phyloP scores from a whole-genome alignment of 139 green algal genomes.

The Spirogloea muscicola region DNA sequence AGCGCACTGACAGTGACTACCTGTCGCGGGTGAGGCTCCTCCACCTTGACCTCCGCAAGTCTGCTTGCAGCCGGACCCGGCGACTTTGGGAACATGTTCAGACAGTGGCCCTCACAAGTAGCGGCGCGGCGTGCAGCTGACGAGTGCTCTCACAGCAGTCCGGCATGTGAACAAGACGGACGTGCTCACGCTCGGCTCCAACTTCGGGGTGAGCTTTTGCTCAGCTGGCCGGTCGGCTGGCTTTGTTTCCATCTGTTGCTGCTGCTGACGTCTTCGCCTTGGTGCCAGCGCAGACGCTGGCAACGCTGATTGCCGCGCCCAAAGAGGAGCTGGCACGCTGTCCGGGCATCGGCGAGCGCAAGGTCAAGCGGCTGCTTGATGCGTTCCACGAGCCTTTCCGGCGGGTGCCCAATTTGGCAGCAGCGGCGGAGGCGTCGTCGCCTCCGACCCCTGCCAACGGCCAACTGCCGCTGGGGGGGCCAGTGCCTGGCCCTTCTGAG shows the following conservation, averaged over 20 bases:
- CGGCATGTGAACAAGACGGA: slow-evolving; percentile 37
- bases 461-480: no score
- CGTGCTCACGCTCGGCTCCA: slow-evolving; percentile 23
- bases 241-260: no score
- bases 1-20: slow-evolving; percentile 73
- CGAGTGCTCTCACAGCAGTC: slow-evolving; percentile 31
- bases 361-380: slow-evolving; percentile 68
- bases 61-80: no score
- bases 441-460: no score
- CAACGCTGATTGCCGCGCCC: slow-evolving; percentile 17
- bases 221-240: no score
- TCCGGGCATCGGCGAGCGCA: slow-evolving; percentile 83
- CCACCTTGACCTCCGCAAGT: no score
- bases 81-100: no score
- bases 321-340: slow-evolving; percentile 67
- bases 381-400: slow-evolving; percentile 58
- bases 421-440: no score
- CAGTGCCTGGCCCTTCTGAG: no score
- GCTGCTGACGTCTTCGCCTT: no score
- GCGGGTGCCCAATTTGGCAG: slow-evolving; percentile 6
- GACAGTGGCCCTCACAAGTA: no score
- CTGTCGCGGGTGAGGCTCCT: slow-evolving; percentile 63
- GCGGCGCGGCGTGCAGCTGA: no score
- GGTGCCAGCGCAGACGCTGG: slow-evolving; percentile 50
- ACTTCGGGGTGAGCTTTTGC: slow-evolving; percentile 38